Percentiles rank a stretch among this genome's conserved stretches.
phyloP scores from a whole-genome alignment of 805 yeast genomes.

The Yamadazyma scolyti region DNA sequence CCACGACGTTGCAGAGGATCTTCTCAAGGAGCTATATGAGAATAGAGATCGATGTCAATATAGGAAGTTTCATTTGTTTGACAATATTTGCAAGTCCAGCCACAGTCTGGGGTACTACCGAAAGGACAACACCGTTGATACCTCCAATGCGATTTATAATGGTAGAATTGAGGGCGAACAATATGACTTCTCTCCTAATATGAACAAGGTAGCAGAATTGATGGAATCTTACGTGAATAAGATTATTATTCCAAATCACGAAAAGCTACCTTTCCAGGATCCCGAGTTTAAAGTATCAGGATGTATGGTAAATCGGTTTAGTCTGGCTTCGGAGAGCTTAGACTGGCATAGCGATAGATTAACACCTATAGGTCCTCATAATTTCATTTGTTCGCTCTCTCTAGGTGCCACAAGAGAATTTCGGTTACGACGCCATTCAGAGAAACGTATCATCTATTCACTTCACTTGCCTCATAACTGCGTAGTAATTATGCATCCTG shows the following conservation, averaged over 20 bases:
- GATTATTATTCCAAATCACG: slow-evolving; percentile 27
- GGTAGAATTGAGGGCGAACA: slow-evolving; percentile 30
- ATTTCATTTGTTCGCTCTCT: slow-evolving; percentile 62
- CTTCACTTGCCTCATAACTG: slow-evolving; percentile 71
- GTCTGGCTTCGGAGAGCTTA: slow-evolving; percentile 45
- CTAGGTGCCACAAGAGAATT: slow-evolving; percentile 71
- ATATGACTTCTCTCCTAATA: slow-evolving; percentile 31
- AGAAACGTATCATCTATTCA: slow-evolving; percentile 37
- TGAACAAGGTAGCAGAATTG: slow-evolving; percentile 37
- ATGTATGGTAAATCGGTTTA: slow-evolving; percentile 57
- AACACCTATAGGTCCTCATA: slow-evolving; percentile 69
- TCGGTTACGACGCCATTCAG: slow-evolving; percentile 46
- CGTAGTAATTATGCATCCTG: slow-evolving; percentile 69
- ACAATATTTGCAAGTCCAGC: slow-evolving; percentile 56
- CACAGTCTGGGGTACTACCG: slow-evolving; percentile 38
- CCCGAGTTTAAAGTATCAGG: slow-evolving; percentile 50
- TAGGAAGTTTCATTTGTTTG: slow-evolving; percentile 58
- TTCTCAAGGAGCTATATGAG: slow-evolving; percentile 40
- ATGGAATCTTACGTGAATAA: slow-evolving; percentile 37
- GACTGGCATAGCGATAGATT: slow-evolving; percentile 79
- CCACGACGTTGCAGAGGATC: slow-evolving; percentile 38
- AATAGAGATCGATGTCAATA: slow-evolving; percentile 37
- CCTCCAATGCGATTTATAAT: slow-evolving; percentile 32
- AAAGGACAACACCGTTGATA: slow-evolving; percentile 12
- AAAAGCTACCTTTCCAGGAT: slow-evolving; percentile 34